Evolutionary conservation across 495 filamentous ascomycete genomes (phyloP), one percentile per base, ranked within the genome.

Genomic region (Aspergillus ostianus): DNA sequence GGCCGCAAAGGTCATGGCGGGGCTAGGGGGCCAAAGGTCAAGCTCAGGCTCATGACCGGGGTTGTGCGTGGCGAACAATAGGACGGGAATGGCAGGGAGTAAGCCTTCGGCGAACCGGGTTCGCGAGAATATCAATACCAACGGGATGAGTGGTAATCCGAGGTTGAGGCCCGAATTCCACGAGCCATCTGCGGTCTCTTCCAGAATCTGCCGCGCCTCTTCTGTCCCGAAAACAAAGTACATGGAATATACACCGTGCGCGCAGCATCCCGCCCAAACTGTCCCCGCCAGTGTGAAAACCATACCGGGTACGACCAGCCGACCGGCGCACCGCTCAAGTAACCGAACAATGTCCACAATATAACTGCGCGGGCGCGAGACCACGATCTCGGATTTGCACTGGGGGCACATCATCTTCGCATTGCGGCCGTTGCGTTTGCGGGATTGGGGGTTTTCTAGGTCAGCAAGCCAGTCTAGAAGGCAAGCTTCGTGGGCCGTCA

Each of bases 391-490:
- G 1, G 84, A 81, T 68, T 94, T 93, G 82, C 94, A 98, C 62
- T 93, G 88, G 7, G 93, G 92, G 69, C 94, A 98, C 53, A 81
- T 71, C 64, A 97, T 84, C 57, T 85, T 87, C 57, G 78, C 79
- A 19, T 67, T 65, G 51, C 57, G 57, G 27, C 77, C 75, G 46
- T 77, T 80, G 53, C 76, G 72, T 51, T 78, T 82, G 70, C 76
- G 82, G 59, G 80, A 74, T 49, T 70, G 78, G 26, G 82, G 81
- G 32, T 78, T 80, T 70, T 98, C 91, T 47, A 90, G 77, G 62
- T 95, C 90, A 19, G 90, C 88, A 8, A 98, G 85, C 91, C 92
- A 98, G 68, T 90, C 87, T 27, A 97, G 80, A 46, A 98, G 80
- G 70, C 94, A 98, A 23, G 84, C 83, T 71, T 97, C 90, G 72